Evolutionary conservation across 2,329 filamentous ascomycete genomes (phyloP), one percentile per base, ranked within the genome.

Genomic region (Teratosphaeria epicoccoides): DNA sequence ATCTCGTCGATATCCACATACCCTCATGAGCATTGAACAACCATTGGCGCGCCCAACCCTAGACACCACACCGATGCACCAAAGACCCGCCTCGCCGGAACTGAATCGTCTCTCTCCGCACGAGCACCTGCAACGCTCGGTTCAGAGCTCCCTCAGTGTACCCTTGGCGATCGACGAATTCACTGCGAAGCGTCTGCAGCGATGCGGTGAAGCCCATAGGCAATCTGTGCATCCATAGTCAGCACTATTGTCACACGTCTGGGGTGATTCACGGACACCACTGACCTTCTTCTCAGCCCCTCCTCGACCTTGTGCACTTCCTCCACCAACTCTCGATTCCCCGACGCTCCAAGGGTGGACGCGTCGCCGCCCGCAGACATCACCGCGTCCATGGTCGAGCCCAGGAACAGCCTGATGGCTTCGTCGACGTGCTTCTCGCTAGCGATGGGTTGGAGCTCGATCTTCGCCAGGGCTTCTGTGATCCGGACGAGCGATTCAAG

Each of bases 401-500:
- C 93, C 25, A 98, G 75, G 83, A 98, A 98, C 14, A 98, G 79
- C 0, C 93, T 85, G 63, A 98, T 98, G 2, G 93, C 93, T 73
- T 98, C 93, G 64, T 98, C 91, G 49, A 98, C 93, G 65, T 98
- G 93, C 46, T 82, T 77, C 69, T 96, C 91, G 0, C 86, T 90
- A 2, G 91, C 93, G 43, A 96, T 78, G 3, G 90, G 84, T 0
- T 86, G 88, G 7, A 98, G 79, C 0, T 85, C 83, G 43, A 98
- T 76, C 69, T 98, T 98, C 52, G 93, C 93, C 2, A 98, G 80
- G 0, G 93, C 89, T 68, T 98, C 93, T 2, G 90, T 94, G 64
- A 98, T 97, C 67, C 93, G 91, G 57, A 97, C 87, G 60, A 98
- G 95, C 63, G 91, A 91, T 71, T 98, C 93, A 5, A 98, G 81